Conservation (phyloP, 805 yeast species). For the Kuraishia hungarica region DNA sequence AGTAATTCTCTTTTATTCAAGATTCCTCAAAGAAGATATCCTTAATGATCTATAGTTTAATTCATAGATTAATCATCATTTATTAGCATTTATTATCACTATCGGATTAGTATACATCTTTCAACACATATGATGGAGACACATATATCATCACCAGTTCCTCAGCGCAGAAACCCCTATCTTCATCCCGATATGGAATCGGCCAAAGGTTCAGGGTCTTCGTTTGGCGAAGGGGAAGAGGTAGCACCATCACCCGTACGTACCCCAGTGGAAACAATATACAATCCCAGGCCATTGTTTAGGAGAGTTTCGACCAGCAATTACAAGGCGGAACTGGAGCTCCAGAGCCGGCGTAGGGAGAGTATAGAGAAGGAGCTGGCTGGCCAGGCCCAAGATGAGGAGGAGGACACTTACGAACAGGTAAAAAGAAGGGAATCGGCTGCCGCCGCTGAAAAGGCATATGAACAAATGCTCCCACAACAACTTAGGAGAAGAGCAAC, state of each 20-base stretch:
- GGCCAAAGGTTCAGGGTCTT: not conserved
- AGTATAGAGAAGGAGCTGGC: not conserved
- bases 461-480: conserved; percentile 15
- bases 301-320: conserved; percentile 11
- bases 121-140: not conserved
- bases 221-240: not conserved
- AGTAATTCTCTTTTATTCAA: not conserved
- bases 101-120: too few relatives aligned
- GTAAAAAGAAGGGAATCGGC: conserved; percentile 13
- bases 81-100: too few relatives aligned
- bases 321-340: conserved; percentile 14
- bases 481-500: conserved; percentile 9
- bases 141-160: not conserved
- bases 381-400: not conserved
- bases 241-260: not conserved
- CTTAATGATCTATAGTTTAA: not conserved
- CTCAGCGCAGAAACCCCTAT: not conserved
- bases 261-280: conserved; percentile 9
- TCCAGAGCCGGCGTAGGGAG: conserved; percentile 5
- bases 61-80: not conserved
- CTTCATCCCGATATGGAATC: not conserved
- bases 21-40: too few relatives aligned
- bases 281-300: conserved; percentile 5
- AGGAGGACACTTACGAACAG: conserved; percentile 2
- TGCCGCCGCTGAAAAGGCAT: conserved; percentile 6